Conservation (phyloP, 495 filamentous ascomycete genomes). For the Letharia columbiana region DNA sequence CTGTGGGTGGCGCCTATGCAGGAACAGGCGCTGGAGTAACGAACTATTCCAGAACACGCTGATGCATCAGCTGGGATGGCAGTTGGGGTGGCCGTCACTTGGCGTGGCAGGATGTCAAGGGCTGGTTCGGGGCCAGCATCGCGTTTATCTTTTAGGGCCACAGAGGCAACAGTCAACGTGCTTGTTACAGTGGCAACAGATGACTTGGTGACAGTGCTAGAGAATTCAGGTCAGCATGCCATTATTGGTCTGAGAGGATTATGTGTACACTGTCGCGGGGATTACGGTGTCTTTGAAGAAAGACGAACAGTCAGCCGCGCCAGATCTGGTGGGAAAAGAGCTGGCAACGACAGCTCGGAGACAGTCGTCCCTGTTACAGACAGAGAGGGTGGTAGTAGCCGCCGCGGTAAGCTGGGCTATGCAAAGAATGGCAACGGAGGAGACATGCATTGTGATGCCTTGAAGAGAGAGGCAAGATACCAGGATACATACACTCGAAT, state of each 20-base stretch:
- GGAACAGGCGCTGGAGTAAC: slow-evolving; percentile 24
- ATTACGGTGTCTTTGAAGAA: slow-evolving; percentile 1
- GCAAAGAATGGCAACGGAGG: neutral
- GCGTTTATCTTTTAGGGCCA: slow-evolving; percentile 2
- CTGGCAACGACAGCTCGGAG: slow-evolving; percentile 5
- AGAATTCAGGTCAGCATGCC: neutral
- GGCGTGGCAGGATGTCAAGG: neutral
- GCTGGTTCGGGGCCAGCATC: neutral
- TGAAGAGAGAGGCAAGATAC: neutral
- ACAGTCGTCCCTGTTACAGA: slow-evolving; percentile 2
- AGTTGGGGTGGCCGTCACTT: neutral
- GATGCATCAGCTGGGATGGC: slow-evolving; percentile 21
- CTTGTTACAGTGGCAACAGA: slow-evolving; percentile 2
- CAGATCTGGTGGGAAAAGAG: slow-evolving; percentile 1
- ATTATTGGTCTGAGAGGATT: neutral
- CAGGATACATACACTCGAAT: neutral
- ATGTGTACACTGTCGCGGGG: neutral
- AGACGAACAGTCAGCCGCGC: slow-evolving; percentile 3
- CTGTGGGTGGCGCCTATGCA: slow-evolving; percentile 18
- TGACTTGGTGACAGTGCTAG: slow-evolving; percentile 3
- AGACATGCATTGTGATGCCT: neutral
- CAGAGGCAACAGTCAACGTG: neutral
- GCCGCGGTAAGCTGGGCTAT: neutral
- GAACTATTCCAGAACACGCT: slow-evolving; percentile 18
- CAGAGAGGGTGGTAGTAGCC: neutral